Base-by-base conservation (phyloP, 495 filamentous ascomycete genomes). In the Aspergillus campestris region DNA sequence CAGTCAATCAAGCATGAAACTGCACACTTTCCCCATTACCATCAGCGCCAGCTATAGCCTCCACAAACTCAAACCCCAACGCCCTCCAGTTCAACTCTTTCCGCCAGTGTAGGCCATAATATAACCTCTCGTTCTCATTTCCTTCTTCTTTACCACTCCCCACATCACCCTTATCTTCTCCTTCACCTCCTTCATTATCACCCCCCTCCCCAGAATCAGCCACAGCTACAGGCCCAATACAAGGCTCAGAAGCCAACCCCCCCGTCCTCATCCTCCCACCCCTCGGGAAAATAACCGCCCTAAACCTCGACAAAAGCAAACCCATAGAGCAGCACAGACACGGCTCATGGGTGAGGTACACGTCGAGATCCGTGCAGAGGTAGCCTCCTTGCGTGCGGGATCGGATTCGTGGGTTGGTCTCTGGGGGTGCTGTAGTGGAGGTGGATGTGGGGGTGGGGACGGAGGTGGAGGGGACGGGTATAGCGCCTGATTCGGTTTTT, bases 291-390 rank as follows among this genome's bases (percentile, higher is more conserved):
- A 94, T 75, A 2, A 91, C 80, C 12, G 80, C 75, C 5, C 83
- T 77, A 71, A 97, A 92, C 27, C 92, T 78, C 0, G 89, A 95
- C 49, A 97, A 89, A 13, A 97, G 70, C 31, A 96, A 78, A 2
- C 88, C 94, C 91, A 97, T 97, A 7, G 83, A 86, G 65, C 92
- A 98, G 80, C 94, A 94, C 29, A 92, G 72, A 53, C 92, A 98
- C 3, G 92, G 92, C 62, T 98, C 92, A 58, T 95, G 90, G 1
- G 89, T 91, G 30, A 91, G 62, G 61, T 95, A 96, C 29, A 98
- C 74, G 53, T 95, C 89, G 2, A 97, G 77, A 40, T 86, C 84
- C 42, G 89, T 83, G 63, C 91, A 97, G 30, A 98, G 80, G 62
- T 98, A 98, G n/a, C 91, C 91, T 49, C 84, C 82, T n/a, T 69